Conservation (phyloP, 345 rosid species). For the Salix viminalis region DNA sequence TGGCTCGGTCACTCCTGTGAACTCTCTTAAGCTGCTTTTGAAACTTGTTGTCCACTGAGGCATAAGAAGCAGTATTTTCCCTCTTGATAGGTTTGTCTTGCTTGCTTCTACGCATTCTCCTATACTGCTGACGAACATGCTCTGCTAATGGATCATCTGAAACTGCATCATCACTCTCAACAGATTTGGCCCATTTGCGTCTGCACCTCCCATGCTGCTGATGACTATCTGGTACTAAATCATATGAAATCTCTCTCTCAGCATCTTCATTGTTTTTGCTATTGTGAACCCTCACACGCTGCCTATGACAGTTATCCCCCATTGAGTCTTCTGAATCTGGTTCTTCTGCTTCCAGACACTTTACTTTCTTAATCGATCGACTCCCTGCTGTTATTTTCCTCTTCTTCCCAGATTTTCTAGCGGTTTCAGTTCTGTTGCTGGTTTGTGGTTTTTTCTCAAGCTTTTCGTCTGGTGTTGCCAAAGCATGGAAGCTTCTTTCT, state of each 20-base stretch:
- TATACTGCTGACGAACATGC: slow-evolving; percentile 18
- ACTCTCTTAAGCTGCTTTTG: slow-evolving; percentile 31
- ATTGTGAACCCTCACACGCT: slow-evolving; percentile 30
- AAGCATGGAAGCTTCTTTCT: slow-evolving; percentile 39
- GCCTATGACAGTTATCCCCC: slow-evolving; percentile 41
- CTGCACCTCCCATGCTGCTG: slow-evolving; percentile 22
- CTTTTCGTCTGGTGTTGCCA: slow-evolving; percentile 40
- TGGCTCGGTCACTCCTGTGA: slow-evolving; percentile 27
- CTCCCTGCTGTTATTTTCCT: slow-evolving; percentile 48
- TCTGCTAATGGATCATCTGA: slow-evolving; percentile 34
- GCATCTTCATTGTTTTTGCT: slow-evolving; percentile 38
- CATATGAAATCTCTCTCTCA: slow-evolving; percentile 37
- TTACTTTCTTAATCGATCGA: slow-evolving; percentile 43
- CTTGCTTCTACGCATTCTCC: slow-evolving; percentile 29
- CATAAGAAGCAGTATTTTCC: slow-evolving; percentile 48
- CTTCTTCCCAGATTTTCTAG: slow-evolving; percentile 58
- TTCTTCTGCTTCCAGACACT: slow-evolving; percentile 35
- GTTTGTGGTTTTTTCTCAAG: slow-evolving; percentile 38
- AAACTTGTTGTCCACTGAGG: slow-evolving; percentile 32
- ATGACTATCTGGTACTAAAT: slow-evolving; percentile 41
- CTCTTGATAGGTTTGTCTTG: slow-evolving; percentile 32
- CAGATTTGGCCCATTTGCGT: slow-evolving; percentile 26
- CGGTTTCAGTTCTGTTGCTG: slow-evolving; percentile 28
- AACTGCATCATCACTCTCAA: slow-evolving; percentile 24
- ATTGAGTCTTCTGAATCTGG: slow-evolving; percentile 55